Base-by-base conservation (phyloP, 1,284 basidiomycete genomes). In the Puccinia novopanici region DNA sequence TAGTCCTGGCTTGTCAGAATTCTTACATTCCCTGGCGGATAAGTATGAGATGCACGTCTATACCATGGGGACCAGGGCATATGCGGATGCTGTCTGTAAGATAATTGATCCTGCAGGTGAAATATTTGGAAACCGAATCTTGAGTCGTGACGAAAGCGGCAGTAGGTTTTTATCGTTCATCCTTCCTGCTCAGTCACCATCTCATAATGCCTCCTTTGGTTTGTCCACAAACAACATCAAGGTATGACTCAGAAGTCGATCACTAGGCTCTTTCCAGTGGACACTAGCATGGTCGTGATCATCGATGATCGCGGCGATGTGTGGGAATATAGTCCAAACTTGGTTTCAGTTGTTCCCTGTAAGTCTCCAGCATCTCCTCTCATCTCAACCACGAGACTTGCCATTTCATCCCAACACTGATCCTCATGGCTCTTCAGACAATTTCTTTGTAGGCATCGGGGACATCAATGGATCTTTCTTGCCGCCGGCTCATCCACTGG, bases 21-120 rank as follows among this genome's bases (percentile, higher is more conserved):
- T 99, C 85, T 88, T 99, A 73, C 86, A 88, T 81, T 87, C 89
- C 65, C 89, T 93, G 83, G 89, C 92, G 63, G 87, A 89, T 79
- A 91, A 92, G 84, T 99, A 97, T 87, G 94, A 99, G 87, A 93
- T 99, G 92, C 96, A 99, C 86, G 95, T 99, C 72, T 99, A 99
- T 87, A 99, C 96, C 37, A 99, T 99, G 95, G 96, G 96, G 77
- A 98, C 96, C 24, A 90, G 96, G 61, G 92, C 94, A 63, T 99
- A 99, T 86, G 96, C 96, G 57, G 93, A 95, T 86, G 91, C 95
- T 86, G 95, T 98, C 22, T 98, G 95, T 87, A 90, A 91, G 79
- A 91, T 94, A 54, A 93, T 99, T 85, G 96, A 99, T 87, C 93
- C 95, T 13, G 90, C 92, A 77, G 91, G 91, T 19, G 91, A 89